phyloP scores from a whole-genome alignment of 768 basidiomycete genomes.

The Agaricus blazei region DNA sequence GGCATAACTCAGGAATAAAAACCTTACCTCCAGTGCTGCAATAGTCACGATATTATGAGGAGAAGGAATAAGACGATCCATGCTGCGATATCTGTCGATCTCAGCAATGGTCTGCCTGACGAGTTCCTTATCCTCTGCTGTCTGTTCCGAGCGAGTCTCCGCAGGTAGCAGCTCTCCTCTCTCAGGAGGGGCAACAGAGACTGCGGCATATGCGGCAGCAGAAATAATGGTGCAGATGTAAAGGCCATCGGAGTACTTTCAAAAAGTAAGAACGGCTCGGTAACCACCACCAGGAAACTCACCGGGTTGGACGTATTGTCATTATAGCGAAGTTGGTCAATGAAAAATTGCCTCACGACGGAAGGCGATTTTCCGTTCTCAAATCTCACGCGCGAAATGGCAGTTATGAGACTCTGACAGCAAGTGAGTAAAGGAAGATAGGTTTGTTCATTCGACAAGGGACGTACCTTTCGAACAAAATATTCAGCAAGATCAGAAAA shows the following conservation, averaged over 20 bases:
- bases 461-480: constrained; percentile 84
- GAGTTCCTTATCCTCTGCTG: constrained; percentile 61
- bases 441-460: not conserved
- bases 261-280: not conserved
- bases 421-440: no score
- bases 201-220: constrained; percentile 71
- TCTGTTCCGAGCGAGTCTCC: constrained; percentile 63
- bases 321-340: constrained; percentile 92
- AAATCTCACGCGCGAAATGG: constrained; percentile 83
- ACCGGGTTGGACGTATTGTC: constrained; percentile 92
- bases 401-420: constrained; percentile 65
- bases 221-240: constrained; percentile 87
- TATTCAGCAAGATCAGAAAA: constrained; percentile 91
- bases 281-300: constrained; percentile 21
- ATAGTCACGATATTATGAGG: constrained; percentile 91
- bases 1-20: not conserved
- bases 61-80: constrained; percentile 94
- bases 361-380: constrained; percentile 83
- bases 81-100: constrained; percentile 87
- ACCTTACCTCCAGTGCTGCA: constrained; percentile 80
- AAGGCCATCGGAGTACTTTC: constrained; percentile 84
- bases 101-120: constrained; percentile 74
- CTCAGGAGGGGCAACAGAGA: constrained; percentile 75
- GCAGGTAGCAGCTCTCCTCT: constrained; percentile 71
- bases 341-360: constrained; percentile 81